These are phyloP conservation scores for Euphorbia pulcherrima DNA, from an alignment of 345 rosid species.

Conservation along the genomic window DNA sequence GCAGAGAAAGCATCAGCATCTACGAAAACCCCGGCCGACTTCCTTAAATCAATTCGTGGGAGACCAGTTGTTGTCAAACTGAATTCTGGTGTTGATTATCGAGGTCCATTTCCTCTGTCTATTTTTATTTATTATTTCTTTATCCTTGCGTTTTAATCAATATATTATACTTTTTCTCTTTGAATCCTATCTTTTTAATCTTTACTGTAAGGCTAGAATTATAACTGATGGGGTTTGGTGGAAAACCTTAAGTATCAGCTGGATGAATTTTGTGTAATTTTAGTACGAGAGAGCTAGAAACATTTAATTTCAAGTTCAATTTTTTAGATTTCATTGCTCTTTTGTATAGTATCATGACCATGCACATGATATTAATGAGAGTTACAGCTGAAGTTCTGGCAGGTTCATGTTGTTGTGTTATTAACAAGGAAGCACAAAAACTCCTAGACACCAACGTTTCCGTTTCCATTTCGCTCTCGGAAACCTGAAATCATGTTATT, in stretches of 20 bases:
- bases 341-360: neutral
- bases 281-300: neutral
- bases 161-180: neutral
- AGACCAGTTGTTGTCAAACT: conserved; percentile 89
- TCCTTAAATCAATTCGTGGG: conserved; percentile 91
- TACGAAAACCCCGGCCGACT: conserved; percentile 67
- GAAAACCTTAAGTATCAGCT: neutral
- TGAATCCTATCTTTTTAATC: neutral
- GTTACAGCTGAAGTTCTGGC: neutral
- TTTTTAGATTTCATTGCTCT: neutral
- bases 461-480: too few relatives aligned
- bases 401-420: neutral
- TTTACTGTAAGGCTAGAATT: neutral
- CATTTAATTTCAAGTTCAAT: neutral
- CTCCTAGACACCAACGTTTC: too few relatives aligned
- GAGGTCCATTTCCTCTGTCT: conserved; percentile 41
- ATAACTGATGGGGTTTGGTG: neutral
- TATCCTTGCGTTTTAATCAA: neutral
- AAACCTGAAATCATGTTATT: too few relatives aligned
- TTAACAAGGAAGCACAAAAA: too few relatives aligned
- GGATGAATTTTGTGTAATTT: neutral
- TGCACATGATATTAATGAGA: neutral
- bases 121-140: neutral
- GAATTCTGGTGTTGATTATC: conserved; percentile 87
- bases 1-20: conserved; percentile 44